Evolutionary conservation across 2,329 filamentous ascomycete species (phyloP).

Genomic region (Scedosporium apiospermum): DNA sequence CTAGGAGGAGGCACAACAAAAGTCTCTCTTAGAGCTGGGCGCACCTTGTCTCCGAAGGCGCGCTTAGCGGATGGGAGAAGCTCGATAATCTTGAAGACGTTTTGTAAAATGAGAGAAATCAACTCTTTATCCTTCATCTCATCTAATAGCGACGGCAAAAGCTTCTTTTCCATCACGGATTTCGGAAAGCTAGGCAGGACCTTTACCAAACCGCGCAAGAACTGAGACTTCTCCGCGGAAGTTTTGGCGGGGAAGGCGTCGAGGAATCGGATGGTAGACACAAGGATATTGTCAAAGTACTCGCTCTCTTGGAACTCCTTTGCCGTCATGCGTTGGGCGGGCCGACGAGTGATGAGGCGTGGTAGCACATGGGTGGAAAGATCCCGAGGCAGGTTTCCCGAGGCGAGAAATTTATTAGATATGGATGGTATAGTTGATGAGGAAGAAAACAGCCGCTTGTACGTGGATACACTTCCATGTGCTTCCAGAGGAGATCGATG

Average conservation of each 20-base stretch:
- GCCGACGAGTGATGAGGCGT: conserved; percentile 74
- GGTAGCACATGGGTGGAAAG: conserved; percentile 69
- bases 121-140: conserved; percentile 90
- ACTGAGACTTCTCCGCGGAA: conserved; percentile 79
- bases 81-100: conserved; percentile 82
- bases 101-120: conserved; percentile 75
- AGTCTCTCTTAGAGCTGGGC: conserved; percentile 75
- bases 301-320: conserved; percentile 89
- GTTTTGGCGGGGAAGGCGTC: conserved; percentile 90
- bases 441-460: conserved; percentile 74
- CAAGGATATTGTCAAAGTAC: conserved; percentile 94
- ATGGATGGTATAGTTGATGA: conserved; percentile 69
- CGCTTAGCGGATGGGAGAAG: conserved; percentile 63
- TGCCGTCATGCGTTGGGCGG: conserved; percentile 79
- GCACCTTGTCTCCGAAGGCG: conserved; percentile 74
- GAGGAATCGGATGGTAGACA: conserved; percentile 91
- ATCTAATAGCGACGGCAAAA: conserved; percentile 79
- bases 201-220: conserved; percentile 78
- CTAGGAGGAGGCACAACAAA: conserved; percentile 43
- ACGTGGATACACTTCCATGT: conserved; percentile 70
- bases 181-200: conserved; percentile 89
- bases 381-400: conserved; percentile 69
- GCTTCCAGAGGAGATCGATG: conserved; percentile 79
- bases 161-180: conserved; percentile 88
- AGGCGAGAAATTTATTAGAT: conserved; percentile 76